Evolutionary conservation across 495 filamentous ascomycete species (phyloP).

Genomic region (Parathielavia hyrcaniae): DNA sequence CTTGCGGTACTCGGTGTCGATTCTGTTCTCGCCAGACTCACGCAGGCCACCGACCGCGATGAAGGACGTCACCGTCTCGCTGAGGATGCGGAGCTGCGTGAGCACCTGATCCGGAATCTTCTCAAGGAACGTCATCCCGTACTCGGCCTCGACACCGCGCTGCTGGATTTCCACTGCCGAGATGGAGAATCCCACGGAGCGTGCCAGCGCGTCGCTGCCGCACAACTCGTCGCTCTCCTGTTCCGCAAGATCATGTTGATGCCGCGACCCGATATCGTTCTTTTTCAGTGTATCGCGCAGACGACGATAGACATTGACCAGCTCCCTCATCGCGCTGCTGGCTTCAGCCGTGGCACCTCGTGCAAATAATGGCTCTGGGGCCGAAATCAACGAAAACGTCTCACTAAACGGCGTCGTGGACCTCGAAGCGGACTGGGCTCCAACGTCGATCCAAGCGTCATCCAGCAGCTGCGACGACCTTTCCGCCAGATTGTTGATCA

Average conservation of each 20-base stretch:
- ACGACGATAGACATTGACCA: constrained; percentile 73
- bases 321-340: constrained; percentile 55
- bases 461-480: constrained; percentile 31
- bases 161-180: constrained; percentile 87
- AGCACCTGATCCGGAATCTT: constrained; percentile 74
- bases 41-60: constrained; percentile 67
- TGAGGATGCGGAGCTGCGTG: constrained; percentile 82
- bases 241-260: constrained; percentile 24
- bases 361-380: constrained; percentile 14
- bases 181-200: constrained; percentile 79
- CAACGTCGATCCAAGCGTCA: constrained; percentile 33
- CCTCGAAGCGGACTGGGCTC: constrained; percentile 24
- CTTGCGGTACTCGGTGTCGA: constrained; percentile 60
- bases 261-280: constrained; percentile 56
- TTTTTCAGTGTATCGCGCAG: constrained; percentile 68
- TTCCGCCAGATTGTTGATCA: constrained; percentile 51
- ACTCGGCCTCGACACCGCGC: constrained; percentile 72
- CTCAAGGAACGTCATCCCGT: constrained; percentile 70
- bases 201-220: constrained; percentile 62
- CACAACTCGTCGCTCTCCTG: constrained; percentile 38
- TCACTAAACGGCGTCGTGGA: constrained; percentile 31
- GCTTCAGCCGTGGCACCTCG: constrained; percentile 28
- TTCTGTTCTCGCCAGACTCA: constrained; percentile 51
- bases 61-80: constrained; percentile 83
- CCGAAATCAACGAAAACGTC: constrained; percentile 25